Percentiles rank a stretch among this genome's conserved stretches.
Evolutionary conservation across 2,329 filamentous ascomycete species (phyloP).

Genomic region (Penicillium sp.): DNA sequence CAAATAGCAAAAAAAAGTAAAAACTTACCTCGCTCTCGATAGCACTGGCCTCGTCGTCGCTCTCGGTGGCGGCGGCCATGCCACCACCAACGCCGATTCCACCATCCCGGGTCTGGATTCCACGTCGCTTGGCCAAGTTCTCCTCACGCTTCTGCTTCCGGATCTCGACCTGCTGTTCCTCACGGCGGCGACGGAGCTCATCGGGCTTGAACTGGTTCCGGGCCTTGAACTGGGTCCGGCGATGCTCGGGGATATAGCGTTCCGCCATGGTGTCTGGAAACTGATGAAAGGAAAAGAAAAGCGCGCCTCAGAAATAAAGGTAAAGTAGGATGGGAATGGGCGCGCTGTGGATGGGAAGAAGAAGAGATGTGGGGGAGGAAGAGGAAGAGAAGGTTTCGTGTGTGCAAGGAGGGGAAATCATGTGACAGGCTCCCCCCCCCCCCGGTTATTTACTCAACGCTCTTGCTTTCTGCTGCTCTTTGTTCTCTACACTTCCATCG

Average conservation of each 20-base stretch:
- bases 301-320: constrained; percentile 24
- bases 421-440: constrained; percentile 13
- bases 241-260: constrained; percentile 98
- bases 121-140: constrained; percentile 96
- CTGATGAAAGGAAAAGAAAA: constrained; percentile 26
- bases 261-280: constrained; percentile 73
- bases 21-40: constrained; percentile 90
- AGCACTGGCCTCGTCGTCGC: constrained; percentile 92
- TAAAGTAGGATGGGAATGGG: constrained; percentile 12
- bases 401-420: constrained; percentile 27
- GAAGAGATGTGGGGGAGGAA: constrained; percentile 21
- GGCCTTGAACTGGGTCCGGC: constrained; percentile 98
- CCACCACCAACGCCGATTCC: constrained; percentile 56
- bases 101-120: constrained; percentile 77
- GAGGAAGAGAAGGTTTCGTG: constrained; percentile 25
- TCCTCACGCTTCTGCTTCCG: constrained; percentile 98
- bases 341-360: constrained; percentile 21
- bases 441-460: constrained; percentile 12
- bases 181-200: constrained; percentile 94
- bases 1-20: constrained; percentile 13
- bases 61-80: constrained; percentile 85
- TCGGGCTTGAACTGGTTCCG: constrained; percentile 99
- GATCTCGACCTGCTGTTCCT: constrained; percentile 99
- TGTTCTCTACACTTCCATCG: background rate
- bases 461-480: background rate